phyloP scores from a whole-genome alignment of 495 filamentous ascomycete genomes.

The Penicillium simplicissimum region DNA sequence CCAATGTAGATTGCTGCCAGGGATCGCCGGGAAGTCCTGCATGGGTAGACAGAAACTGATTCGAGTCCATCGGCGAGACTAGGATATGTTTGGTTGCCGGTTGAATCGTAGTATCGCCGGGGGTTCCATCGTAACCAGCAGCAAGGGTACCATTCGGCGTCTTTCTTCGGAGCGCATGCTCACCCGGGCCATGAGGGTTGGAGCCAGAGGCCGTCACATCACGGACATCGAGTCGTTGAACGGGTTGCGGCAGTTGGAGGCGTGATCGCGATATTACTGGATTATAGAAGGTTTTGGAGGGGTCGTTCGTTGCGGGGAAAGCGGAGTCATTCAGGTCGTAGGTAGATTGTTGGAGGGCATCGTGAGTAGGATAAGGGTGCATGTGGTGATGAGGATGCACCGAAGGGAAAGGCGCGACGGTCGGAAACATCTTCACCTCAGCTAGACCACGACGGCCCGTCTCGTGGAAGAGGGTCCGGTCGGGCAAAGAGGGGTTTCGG shows the following conservation, averaged over 20 bases:
- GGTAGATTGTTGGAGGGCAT: conserved; percentile 26
- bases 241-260: conserved; percentile 45
- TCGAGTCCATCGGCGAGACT: conserved; percentile 57
- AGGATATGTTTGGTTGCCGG: conserved; percentile 87
- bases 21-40: conserved; percentile 30
- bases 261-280: conserved; percentile 34
- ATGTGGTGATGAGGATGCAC: conserved; percentile 50
- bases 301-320: conserved; percentile 32
- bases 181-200: conserved; percentile 38
- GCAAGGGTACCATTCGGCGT: conserved; percentile 92
- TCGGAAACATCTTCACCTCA: conserved; percentile 45
- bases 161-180: conserved; percentile 87
- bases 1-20: conserved; percentile 34
- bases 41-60: conserved; percentile 36
- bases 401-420: conserved; percentile 45
- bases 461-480: conserved; percentile 6
- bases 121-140: conserved; percentile 89
- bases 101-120: conserved; percentile 70
- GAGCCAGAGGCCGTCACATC: conserved; percentile 28
- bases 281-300: conserved; percentile 29
- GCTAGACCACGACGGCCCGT: conserved; percentile 21
- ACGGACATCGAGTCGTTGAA: conserved; percentile 40
- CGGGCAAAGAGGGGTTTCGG: conserved; percentile 12
- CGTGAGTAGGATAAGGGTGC: conserved; percentile 35
- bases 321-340: conserved; percentile 35